Evolutionary conservation across 2,329 filamentous ascomycete species (phyloP), one percentile per base, ranked within the genome.

Genomic region (Nigrospora osmanthi): DNA sequence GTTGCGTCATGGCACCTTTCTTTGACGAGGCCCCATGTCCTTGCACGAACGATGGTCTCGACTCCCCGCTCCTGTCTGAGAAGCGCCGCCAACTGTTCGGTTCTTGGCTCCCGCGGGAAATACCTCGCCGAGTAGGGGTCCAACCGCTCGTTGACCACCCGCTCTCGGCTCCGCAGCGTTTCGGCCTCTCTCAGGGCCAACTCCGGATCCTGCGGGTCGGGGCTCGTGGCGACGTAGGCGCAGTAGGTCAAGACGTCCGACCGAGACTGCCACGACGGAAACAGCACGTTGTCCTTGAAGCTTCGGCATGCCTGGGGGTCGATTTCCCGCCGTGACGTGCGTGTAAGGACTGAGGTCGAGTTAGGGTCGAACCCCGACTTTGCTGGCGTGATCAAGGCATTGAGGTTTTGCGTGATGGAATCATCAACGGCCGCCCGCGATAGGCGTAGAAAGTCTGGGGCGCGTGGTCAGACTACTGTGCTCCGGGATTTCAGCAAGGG

Each of bases 41-140:
- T 78, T 42, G 78, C 75, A 52, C 93, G 76, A 42, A 98, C 79
- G 44, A 94, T 93, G 46, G 72, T 75, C 67, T 94, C 88, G 14
- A 94, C 80, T 35, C 78, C 78, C 57, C 80, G 76, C 68, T 94
- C 88, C 59, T 87, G 85, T 54, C 85, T 75, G 47, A 94, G 69
- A 43, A 90, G 60, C 36, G 73, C 75, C 11, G 89, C 89, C 49
- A 98, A 63, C 40, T 76, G 78, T 66, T 96, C 87, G 1, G 89
- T 93, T 51, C 89, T 75, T 13, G 87, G 75, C 66, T 97, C 89
- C 42, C 73, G 69, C 0, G 87, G 82, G 54, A 91, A 91, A 62
- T 88, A 95, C 19, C 91, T 73, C 7, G 74, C 85, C 11, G 86
- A 90, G 61, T 98, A 98, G 2, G 93, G 93, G 68, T 98, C 93